phyloP scores from a whole-genome alignment of 2,329 filamentous ascomycete species.

The Fusarium burgessii region DNA sequence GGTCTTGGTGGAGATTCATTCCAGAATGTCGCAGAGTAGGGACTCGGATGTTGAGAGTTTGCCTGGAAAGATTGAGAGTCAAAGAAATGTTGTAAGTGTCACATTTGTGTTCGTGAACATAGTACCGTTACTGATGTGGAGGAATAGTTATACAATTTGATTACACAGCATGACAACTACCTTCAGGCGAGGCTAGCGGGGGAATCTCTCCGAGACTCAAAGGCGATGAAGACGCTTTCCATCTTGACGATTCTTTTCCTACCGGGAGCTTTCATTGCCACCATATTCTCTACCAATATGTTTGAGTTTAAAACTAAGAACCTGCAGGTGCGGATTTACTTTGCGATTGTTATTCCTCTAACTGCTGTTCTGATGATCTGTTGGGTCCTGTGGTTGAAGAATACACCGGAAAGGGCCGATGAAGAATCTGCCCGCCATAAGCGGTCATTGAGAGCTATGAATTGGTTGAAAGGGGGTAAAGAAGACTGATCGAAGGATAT shows the following conservation, averaged over 20 bases:
- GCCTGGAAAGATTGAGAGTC: not conserved
- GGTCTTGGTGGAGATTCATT: not conserved
- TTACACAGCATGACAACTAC: not conserved
- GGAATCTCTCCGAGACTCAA: not conserved
- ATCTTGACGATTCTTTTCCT: not conserved
- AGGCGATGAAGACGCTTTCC: not conserved
- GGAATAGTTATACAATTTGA: not conserved
- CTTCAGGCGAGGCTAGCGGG: not conserved
- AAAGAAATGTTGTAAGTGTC: not conserved
- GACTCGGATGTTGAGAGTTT: not conserved
- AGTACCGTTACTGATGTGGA: not conserved
- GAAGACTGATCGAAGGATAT: not conserved
- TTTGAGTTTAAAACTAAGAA: not conserved
- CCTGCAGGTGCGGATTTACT: not conserved
- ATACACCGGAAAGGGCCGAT: not conserved
- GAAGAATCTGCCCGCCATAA: not conserved
- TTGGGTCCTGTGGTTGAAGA: not conserved
- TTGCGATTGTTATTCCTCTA: rapidly evolving
- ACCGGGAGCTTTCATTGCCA: not conserved
- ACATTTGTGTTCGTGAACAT: rapidly evolving
- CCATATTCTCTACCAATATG: rapidly evolving
- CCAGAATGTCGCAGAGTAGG: not conserved
- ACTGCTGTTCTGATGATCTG: not conserved
- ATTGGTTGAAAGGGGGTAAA: not conserved
- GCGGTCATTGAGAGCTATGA: rapidly evolving